These are phyloP conservation scores for Boletellus dicymbophilus DNA, from an alignment of 1,284 basidiomycete species.

Conservation along the genomic window DNA sequence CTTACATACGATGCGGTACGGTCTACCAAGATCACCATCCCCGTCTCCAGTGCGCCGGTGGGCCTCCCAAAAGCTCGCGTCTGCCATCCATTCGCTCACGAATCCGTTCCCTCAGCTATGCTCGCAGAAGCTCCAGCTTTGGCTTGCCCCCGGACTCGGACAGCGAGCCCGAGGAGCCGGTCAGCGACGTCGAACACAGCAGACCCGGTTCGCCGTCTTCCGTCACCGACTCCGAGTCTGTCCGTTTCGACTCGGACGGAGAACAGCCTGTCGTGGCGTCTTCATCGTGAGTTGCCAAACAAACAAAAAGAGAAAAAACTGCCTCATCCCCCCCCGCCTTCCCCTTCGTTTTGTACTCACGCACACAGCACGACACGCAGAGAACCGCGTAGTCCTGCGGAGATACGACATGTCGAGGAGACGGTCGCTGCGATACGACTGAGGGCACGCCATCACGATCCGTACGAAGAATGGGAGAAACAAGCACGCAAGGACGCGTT, in stretches of 20 bases:
- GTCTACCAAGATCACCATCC: constrained; percentile 59
- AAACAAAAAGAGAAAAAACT: no score
- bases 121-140: constrained; percentile 47
- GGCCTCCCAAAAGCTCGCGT: constrained; percentile 6
- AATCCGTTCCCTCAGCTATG: constrained; percentile 5
- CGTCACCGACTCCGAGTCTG: constrained; percentile 38
- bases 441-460: constrained; percentile 65
- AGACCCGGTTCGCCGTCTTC: constrained; percentile 24
- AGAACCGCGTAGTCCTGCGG: constrained; percentile 37
- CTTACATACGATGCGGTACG: constrained; percentile 52
- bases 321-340: background rate
- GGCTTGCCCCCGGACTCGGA: constrained; percentile 51
- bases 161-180: constrained; percentile 32
- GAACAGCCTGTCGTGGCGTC: constrained; percentile 33
- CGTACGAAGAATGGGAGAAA: constrained; percentile 79
- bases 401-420: constrained; percentile 60
- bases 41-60: constrained; percentile 60
- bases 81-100: background rate
- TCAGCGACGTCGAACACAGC: constrained; percentile 23
- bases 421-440: constrained; percentile 70
- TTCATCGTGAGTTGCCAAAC: constrained; percentile 37
- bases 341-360: background rate
- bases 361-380: constrained; percentile 19
- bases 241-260: constrained; percentile 44
- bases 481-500: constrained; percentile 68